These are phyloP conservation scores for Blastomyces parvus DNA, from an alignment of 2,329 filamentous ascomycete genomes.

Conservation along the genomic window DNA sequence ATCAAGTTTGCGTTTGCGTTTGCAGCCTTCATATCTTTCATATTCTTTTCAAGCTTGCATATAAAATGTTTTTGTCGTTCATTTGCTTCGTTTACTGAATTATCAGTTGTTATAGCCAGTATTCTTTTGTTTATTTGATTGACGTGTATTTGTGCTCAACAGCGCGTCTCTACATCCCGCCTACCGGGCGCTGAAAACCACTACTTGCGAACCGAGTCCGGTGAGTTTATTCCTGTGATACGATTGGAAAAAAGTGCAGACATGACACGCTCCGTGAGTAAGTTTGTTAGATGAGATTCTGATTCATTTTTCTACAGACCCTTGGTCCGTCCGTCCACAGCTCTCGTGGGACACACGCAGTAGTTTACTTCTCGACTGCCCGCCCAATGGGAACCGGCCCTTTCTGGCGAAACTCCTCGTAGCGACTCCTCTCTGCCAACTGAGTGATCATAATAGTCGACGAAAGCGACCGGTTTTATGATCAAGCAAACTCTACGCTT, in stretches of 20 bases:
- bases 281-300: not conserved
- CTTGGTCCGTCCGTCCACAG: not conserved
- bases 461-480: slow-evolving; percentile 4
- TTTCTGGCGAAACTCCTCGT: not conserved
- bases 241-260: not conserved
- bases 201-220: not conserved
- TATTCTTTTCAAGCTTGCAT: not conserved
- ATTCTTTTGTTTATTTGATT: not conserved
- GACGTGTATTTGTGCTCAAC: not conserved
- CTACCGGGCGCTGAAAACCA: not conserved
- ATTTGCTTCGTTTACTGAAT: not conserved
- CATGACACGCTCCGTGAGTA: not conserved
- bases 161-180: not conserved
- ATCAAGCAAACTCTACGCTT: not conserved
- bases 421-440: not conserved
- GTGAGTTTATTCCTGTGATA: not conserved
- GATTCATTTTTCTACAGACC: not conserved
- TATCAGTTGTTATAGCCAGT: not conserved
- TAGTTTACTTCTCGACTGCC: not conserved
- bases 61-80: not conserved
- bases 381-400: not conserved
- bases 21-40: no score
- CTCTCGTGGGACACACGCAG: not conserved
- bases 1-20: not conserved
- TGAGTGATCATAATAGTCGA: slow-evolving; percentile 8